Evolutionary conservation across 1,284 basidiomycete genomes (phyloP).

Genomic region (Phylloporus gajari): DNA sequence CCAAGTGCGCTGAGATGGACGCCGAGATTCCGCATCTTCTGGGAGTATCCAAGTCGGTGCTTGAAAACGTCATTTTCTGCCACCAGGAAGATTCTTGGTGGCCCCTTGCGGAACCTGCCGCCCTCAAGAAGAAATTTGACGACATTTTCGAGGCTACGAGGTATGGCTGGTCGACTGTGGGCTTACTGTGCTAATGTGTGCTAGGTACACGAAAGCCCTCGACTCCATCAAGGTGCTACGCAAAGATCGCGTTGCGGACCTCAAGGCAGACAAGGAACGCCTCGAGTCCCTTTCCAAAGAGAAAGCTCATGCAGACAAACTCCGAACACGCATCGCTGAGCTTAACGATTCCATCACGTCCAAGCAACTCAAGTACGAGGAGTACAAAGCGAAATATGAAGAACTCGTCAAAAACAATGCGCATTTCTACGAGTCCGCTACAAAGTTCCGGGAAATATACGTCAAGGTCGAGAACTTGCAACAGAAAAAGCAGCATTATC

Average conservation of each 20-base stretch:
- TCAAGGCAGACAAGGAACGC: slow-evolving; percentile 93
- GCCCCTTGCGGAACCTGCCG: slow-evolving; percentile 92
- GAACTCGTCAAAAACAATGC: slow-evolving; percentile 79
- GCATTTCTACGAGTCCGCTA: slow-evolving; percentile 84
- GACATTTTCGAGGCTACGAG: slow-evolving; percentile 99
- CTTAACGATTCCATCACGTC: slow-evolving; percentile 70
- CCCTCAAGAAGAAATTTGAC: slow-evolving; percentile 98
- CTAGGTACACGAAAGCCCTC: slow-evolving; percentile 94
- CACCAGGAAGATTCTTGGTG: slow-evolving; percentile 99
- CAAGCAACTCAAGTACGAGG: slow-evolving; percentile 82
- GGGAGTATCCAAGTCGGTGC: slow-evolving; percentile 96
- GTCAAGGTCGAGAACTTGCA: slow-evolving; percentile 76
- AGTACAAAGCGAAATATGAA: slow-evolving; percentile 74
- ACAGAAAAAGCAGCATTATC: slow-evolving; percentile 66
- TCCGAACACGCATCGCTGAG: slow-evolving; percentile 75
- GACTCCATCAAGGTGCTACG: slow-evolving; percentile 90
- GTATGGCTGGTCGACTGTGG: slow-evolving; percentile 50
- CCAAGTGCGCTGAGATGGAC: slow-evolving; percentile 97
- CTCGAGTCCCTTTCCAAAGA: slow-evolving; percentile 85
- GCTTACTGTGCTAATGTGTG: neutral
- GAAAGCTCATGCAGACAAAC: slow-evolving; percentile 88
- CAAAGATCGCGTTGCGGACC: slow-evolving; percentile 90
- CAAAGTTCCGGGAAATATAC: slow-evolving; percentile 87
- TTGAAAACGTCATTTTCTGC: slow-evolving; percentile 99
- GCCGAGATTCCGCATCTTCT: slow-evolving; percentile 90